These are phyloP conservation scores for Nothophoma quercina DNA, from an alignment of 2,329 filamentous ascomycete species.

Conservation along the genomic window DNA sequence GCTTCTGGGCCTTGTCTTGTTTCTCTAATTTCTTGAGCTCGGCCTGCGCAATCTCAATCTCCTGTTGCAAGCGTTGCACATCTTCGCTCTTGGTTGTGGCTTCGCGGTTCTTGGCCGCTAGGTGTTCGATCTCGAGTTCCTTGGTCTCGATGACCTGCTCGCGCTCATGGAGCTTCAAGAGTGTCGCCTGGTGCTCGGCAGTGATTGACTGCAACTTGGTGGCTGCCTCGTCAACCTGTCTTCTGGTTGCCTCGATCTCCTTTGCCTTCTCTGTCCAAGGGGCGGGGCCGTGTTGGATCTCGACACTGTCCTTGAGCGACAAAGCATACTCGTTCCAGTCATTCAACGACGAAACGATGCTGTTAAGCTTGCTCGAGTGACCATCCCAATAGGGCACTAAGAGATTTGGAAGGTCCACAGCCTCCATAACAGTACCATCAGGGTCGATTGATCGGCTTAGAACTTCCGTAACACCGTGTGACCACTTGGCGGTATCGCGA, in stretches of 20 bases:
- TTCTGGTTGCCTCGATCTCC: constrained; percentile 83
- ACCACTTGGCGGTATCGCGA: constrained; percentile 19
- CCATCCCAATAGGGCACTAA: constrained; percentile 15
- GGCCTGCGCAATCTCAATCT: constrained; percentile 27
- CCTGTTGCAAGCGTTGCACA: constrained; percentile 29
- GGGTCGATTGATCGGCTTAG: constrained; percentile 13
- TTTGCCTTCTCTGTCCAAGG: constrained; percentile 87
- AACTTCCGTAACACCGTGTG: constrained; percentile 4
- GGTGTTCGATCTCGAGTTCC: constrained; percentile 82
- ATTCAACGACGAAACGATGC: constrained; percentile 42
- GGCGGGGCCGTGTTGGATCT: constrained; percentile 73
- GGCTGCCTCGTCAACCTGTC: constrained; percentile 80
- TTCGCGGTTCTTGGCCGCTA: constrained; percentile 67
- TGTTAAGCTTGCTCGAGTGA: constrained; percentile 17
- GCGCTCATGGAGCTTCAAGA: constrained; percentile 70
- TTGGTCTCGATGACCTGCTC: constrained; percentile 75
- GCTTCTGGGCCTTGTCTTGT: constrained; percentile 24
- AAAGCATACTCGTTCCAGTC: constrained; percentile 71
- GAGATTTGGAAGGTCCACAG: constrained; percentile 11
- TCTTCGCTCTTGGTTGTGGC: constrained; percentile 35
- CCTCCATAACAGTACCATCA: constrained; percentile 4
- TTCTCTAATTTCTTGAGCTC: constrained; percentile 32
- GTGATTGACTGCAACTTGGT: constrained; percentile 82
- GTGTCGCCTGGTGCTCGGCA: constrained; percentile 80
- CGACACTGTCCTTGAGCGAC: constrained; percentile 54